Base-by-base conservation (phyloP, 768 basidiomycete species). In the Lactifluus hygrophoroides region DNA sequence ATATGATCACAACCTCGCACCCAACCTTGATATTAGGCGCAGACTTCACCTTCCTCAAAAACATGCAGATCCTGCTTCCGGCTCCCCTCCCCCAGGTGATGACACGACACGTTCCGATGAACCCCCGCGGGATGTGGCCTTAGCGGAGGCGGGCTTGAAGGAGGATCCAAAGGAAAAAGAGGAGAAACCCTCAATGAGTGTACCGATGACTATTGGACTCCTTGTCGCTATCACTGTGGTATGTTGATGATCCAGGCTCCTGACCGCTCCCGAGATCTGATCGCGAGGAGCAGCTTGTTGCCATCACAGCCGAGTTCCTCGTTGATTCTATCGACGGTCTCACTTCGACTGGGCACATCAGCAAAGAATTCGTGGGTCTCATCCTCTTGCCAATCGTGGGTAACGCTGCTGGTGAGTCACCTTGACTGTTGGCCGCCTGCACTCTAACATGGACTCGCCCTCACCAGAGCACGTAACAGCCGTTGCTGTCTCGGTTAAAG, bases 351-450 rank as follows among this genome's bases (percentile, higher is more conserved):
- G 82, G 83, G 23, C 16, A 25, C 7, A 86, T 98, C 54, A 80
- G 75, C 58, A 80, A 82, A 60, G 89, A 88, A 69, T 98, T 93
- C 67, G 85, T 96, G 60, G 94, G 90, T 13, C 71, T 96, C 42
- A 87, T 88, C 64, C 75, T 98, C 14, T 78, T 98, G 8, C 95
- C 95, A 6, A 92, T 96, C 37, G 93, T 94, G 14, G 90, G 90
- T 19, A 93, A 92, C 67, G 88, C 90, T 6, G 91, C 89, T 55
- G 82, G 82, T 81, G 56, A 30, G 74, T 66, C n/a, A 46, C 42
- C 48, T 40, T 30, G 53, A 47, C 35, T 43, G 13, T n/a, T n/a
- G 28, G 21, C 49, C 25, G 28, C 34, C 28, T 52, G 37, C n/a
- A 19, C 19, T 14, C 14, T n/a, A 13, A 7, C 54, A 30, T 19